Conservation (phyloP, 306 rosid species). For the Cucumis melo region DNA sequence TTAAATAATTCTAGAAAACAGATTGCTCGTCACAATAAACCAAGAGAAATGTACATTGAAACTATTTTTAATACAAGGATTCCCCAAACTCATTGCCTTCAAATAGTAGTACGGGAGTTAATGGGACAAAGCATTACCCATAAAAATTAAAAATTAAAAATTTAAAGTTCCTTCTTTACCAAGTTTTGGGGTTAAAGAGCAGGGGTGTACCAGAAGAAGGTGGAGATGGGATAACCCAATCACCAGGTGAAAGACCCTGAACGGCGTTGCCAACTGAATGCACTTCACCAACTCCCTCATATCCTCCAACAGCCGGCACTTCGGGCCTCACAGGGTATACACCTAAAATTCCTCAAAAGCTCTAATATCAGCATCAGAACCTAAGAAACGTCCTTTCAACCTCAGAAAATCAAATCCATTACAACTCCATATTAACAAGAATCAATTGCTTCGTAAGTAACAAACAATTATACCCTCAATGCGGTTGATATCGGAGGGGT, state of each 20-base stretch:
- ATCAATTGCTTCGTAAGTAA: not conserved
- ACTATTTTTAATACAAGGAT: not conserved
- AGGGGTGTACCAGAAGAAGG: conserved; percentile 54
- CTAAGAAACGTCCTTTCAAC: not conserved
- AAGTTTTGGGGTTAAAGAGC: not conserved
- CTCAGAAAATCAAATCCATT: not conserved
- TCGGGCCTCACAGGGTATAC: conserved; percentile 85
- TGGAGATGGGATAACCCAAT: conserved; percentile 85
- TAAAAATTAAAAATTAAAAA: not conserved
- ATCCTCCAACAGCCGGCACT: conserved; percentile 82
- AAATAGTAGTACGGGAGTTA: not conserved
- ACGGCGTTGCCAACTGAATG: conserved; percentile 54
- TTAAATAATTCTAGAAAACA: not conserved
- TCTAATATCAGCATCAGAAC: not conserved
- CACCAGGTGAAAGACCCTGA: conserved; percentile 49
- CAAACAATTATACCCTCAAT: conserved; percentile 40
- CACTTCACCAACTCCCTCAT: conserved; percentile 90
- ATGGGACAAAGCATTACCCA: not conserved
- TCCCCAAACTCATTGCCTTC: not conserved
- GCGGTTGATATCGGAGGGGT: conserved; percentile 78
- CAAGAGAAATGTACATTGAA: not conserved
- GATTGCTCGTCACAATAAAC: not conserved
- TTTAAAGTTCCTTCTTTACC: too few species aligned
- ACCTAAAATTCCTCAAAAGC: conserved; percentile 20
- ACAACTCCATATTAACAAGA: not conserved